Base-by-base conservation (phyloP, 768 basidiomycete species). In the Lentinula detonsa region DNA sequence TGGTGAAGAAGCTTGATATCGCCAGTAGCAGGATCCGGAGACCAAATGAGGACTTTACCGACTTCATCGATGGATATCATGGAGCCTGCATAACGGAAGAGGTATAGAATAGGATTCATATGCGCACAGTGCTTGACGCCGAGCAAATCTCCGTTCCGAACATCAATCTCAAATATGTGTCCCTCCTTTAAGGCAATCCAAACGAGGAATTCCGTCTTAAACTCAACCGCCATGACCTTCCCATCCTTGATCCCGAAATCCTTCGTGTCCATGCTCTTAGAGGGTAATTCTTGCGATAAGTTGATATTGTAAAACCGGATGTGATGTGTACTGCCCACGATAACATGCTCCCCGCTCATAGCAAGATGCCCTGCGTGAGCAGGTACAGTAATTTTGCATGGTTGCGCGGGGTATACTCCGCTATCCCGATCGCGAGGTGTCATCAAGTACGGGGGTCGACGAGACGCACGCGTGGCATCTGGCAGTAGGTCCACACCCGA, bases 181-280 rank as follows among this genome's bases (percentile, higher is more conserved):
- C 96, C 96, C 28, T 96, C 93, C 74, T 91, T 94, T 33, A 93
- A 93, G 4, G 95, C 96, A 10, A 88, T 74, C 95, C 95, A 98
- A 2, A 94, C 73, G n/a, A 72, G 65, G 9, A 64, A 66, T 2
- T 80, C 78, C 0, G 88, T 81, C 15, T 88, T 79, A 70, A 95
- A 92, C 71, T 89, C 93, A 73, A 96, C 79, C 21, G 87, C 85
- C 1, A 87, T 87, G 40, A 95, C 78, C 65, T 85, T 86, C 3
- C 81, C 72, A 48, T 93, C 88, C 68, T 89, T 92, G 53, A 81
- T 67, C 0, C 82, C 83, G 2, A 85, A 69, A 11, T 85, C 82
- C 62, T 82, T 86, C 57, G 86, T 79, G 53, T 93, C 88, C 11
- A 92, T 65, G 1, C 70, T 73, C 63, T 76, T 76, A 1, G 78